Base-by-base conservation (phyloP, 768 basidiomycete genomes). In the Suillus alpinus region DNA sequence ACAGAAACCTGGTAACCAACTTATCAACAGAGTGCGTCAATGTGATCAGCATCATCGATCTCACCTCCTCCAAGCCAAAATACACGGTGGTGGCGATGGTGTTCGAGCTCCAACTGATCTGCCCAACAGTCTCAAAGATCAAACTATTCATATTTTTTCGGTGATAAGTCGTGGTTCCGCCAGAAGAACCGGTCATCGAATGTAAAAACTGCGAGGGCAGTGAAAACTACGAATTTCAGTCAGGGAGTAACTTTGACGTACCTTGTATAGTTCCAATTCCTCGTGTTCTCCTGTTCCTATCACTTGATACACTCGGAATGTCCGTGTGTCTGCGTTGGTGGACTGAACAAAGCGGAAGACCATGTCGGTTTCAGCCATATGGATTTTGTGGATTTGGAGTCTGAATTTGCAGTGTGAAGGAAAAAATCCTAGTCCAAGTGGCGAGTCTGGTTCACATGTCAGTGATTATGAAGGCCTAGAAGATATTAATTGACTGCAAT, bases 111-210 rank as follows among this genome's bases (percentile, higher is more conserved):
- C 84, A 86, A 53, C 82, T 79, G 59, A 86, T 79, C 39, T 79
- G 72, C 3, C 85, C 85, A 3, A 83, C 83, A 18, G 76, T 76
- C 67, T 86, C 84, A 64, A 81, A 84, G 20, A 75, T 65, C 16
- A 68, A 57, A 1, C 80, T 83, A 7, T 65, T 66, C 12, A 75
- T 55, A 65, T 85, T 84, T 63, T 76, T 80, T 56, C 84, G 78
- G 59, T 78, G 76, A 58, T 81, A 82, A 4, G 78, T 78, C 5
- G 83, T 85, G 12, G 74, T 75, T 1, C 80, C 78, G 18, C 62
- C 72, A 40, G 70, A 68, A 46, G 75, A 67, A 36, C 81, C 80
- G 37, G 80, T 81, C 13, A 76, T 66, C 0, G 83, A 79, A 60
- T 81, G 80, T 59, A 73, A 72, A 63, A 81, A 81, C 78, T 80